phyloP scores from a whole-genome alignment of 352 stramenopile species.

The Phytophthora ramorum region DNA sequence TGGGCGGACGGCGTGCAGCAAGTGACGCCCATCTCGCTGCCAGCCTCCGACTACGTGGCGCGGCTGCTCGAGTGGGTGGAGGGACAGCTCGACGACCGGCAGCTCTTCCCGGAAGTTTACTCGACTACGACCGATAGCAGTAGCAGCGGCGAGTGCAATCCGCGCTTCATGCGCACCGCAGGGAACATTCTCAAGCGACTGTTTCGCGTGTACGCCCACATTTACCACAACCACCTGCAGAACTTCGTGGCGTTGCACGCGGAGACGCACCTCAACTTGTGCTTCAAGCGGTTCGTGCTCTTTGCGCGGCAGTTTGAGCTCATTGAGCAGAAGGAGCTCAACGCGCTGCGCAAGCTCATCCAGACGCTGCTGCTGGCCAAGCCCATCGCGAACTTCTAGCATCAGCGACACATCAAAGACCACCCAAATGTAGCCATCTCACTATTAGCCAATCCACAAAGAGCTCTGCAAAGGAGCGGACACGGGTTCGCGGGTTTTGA shows the following conservation, averaged over 20 bases:
- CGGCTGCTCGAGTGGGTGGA: conserved; percentile 91
- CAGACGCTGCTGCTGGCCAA: conserved; percentile 44
- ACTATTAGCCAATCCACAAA: conserved; percentile 33
- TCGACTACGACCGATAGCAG: conserved; percentile 15
- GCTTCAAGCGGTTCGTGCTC: conserved; percentile 98
- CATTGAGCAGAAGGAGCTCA: conserved; percentile 94
- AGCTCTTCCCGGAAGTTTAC: conserved; percentile 57
- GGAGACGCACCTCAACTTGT: conserved; percentile 95
- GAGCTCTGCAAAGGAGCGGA: conserved; percentile 22
- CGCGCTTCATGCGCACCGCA: conserved; percentile 61
- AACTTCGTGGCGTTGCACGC: conserved; percentile 92
- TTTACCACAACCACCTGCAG: conserved; percentile 96
- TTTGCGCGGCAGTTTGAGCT: conserved; percentile 95
- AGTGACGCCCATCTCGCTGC: conserved; percentile 56
- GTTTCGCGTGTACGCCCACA: conserved; percentile 97
- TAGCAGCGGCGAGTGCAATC: conserved; percentile 13
- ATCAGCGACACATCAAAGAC: background rate
- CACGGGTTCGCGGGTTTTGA: conserved; percentile 8
- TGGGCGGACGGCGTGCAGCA: conserved; percentile 79
- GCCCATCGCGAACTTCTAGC: conserved; percentile 23
- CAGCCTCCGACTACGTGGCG: conserved; percentile 86
- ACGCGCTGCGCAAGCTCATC: conserved; percentile 94
- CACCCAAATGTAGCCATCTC: conserved; percentile 43
- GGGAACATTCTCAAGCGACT: conserved; percentile 94
- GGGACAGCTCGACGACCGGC: conserved; percentile 75